Base-by-base conservation (phyloP, 2,329 filamentous ascomycete genomes). In the Sporothrix brasiliensis region DNA sequence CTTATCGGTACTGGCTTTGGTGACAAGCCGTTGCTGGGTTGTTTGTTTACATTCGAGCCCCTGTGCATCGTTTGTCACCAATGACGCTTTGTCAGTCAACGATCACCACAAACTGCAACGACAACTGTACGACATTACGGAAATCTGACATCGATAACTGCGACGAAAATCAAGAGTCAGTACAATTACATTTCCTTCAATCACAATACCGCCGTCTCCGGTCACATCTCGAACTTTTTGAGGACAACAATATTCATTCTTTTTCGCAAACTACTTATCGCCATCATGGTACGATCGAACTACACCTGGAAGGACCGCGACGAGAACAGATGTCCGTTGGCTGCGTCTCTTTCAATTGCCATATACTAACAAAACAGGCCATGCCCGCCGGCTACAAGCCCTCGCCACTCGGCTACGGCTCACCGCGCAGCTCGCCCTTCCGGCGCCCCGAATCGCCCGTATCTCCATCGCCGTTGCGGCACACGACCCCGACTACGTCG, bases 341-440 rank as follows among this genome's bases (percentile, higher is more conserved):
- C 11, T 44, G 2, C 14, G 1, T 44, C 14, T 44, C 41, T 34
- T 34, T 34, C 34, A 34, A 34, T 34, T 34, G 7, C 10, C 7
- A 24, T 41, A 9, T 27, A 47, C 19, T 52, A 39, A 52, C 49
- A 66, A 16, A 39, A 19, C 77, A 86, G 88, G 85, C 83, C 78
- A 85, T 83, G 78, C 84, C 81, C 70, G 78, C 83, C 66, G 82
- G 86, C 70, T 92, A 90, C 80, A 92, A 91, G 79, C 89, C 89
- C 16, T 92, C 90, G 30, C 89, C 89, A 69, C 81, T 92, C 72
- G 89, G 89, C 72, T 92, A 91, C 80, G 89, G 89, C 74, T 90
- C 91, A 61, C 86, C 88, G 75, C 88, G 91, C 78, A 86, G 82
- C 76, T 90, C 88, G 67, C 88, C 88, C 14, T 90, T 90, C 77